Evolutionary conservation across 495 filamentous ascomycete species (phyloP), one percentile per base, ranked within the genome.

Genomic region (Xanthoparmelia taractica): DNA sequence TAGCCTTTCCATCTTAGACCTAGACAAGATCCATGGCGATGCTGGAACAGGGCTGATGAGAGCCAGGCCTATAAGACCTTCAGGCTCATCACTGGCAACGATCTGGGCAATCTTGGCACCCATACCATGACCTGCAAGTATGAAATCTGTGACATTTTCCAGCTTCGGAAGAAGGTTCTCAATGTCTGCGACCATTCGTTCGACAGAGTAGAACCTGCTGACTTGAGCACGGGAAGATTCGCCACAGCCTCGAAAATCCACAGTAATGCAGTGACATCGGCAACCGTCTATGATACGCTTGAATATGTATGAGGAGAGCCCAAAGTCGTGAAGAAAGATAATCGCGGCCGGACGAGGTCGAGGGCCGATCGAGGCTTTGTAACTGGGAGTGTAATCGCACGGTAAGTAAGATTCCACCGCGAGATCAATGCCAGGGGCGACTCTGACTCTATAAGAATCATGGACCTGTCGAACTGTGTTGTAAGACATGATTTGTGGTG

Each of bases 211-310:
- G 8, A 7, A 17, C 25, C 47, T 50, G 47, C 47, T 29, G 12
- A 29, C 13, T 27, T 8, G 47, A 29, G 23, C 47, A 27, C 25
- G 47, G 47, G 47, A 50, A 29, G 47, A 50, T 50, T 50, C 25
- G 47, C 47, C 47, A 17, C 47, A 50, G 23, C 47, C 47, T 50
- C 47, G 47, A 29, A 50, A 50, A 7, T 50, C 47, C 47, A 50
- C 47, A n/a, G 47, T 50, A n/a, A 50, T 50, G 47, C 47, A 50
- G 47, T 50, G 47, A 50, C 47, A 50, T 29, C 25, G 47, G 13
- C 47, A 50, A 27, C 47, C 25, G 3, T 50, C 47, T 27, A 50
- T 50, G 17, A 50, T 8, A 4, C 25, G 47, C 47, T 29, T 50
- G 47, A 50, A 50, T 8, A 11, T 50, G 47, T 50, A 50, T 10